Evolutionary conservation across 805 yeast genomes (phyloP), one percentile per base, ranked within the genome.

Genomic region (Ascoidea asiatica): DNA sequence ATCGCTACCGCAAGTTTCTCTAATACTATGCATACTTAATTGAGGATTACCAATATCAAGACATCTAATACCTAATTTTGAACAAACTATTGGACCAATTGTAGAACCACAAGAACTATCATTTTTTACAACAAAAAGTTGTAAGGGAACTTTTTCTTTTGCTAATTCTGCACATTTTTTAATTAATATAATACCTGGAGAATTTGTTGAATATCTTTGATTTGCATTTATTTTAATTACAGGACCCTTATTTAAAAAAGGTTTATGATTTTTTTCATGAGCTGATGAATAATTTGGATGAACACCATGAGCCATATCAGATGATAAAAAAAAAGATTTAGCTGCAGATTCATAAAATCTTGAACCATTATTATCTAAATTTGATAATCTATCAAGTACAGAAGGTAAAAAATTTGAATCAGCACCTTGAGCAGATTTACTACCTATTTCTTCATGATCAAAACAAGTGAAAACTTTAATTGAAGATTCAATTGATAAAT

Each of bases 301-400:
- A 37, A 90, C 82, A 29, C 95, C 97, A 59, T 90, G 98, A 1
- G 97, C 95, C 78, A 88, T 92, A 60, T 90, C 98, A 0, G 95
- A 85, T 0, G 97, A 89, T 40, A 92, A 61, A 53, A 90, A 72
- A 61, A 92, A 89, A 1, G 97, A 87, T 58, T 80, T 81, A 6
- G 89, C 71, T 64, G 79, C 70, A 1, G 81, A 60, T 51, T 79
- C 75, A 46, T 73, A 63, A 48, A 75, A 69, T 38, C 61, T 61
- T 0, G 76, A 63, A 13, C 39, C 66, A 38, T 69, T 64, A 33
- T 66, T 64, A 8, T 65, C 61, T 35, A 73, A 57, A 4, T 64
- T 62, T 1, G 88, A 72, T 40, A 89, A 61, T 56, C 97, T 75
- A 48, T 73, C 75, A 43, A 89, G 60, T 35, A 86, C 70, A 53